These are phyloP conservation scores for Nidularia sp. DNA, from an alignment of 768 basidiomycete species.

Conservation along the genomic window DNA sequence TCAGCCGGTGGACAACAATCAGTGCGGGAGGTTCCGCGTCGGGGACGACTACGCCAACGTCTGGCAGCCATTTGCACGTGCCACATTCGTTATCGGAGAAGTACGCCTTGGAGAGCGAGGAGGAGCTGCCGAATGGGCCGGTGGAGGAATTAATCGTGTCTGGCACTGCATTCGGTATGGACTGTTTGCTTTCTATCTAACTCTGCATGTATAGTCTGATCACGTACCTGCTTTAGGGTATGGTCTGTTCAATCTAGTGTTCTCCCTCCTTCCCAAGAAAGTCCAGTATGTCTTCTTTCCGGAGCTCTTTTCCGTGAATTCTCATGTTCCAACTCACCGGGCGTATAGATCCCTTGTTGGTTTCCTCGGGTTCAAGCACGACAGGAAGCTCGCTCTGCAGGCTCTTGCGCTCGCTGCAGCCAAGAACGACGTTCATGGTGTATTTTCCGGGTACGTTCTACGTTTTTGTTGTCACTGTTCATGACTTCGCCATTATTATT, in stretches of 20 bases:
- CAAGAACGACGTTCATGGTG: conserved; percentile 66
- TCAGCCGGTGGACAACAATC: background rate
- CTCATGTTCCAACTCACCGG: background rate
- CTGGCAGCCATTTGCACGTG: background rate
- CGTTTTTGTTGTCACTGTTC: background rate
- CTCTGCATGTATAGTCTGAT: background rate
- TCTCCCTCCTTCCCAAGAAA: conserved; percentile 70
- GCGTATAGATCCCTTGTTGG: conserved; percentile 46
- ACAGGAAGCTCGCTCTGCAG: conserved; percentile 62
- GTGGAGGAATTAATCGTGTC: conserved; percentile 72
- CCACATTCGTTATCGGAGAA: background rate
- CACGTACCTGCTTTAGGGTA: conserved; percentile 26
- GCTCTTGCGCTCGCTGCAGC: conserved; percentile 67
- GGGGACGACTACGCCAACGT: background rate
- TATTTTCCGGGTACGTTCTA: conserved; percentile 65
- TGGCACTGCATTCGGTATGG: conserved; percentile 73
- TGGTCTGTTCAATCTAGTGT: conserved; percentile 77
- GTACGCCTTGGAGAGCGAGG: conserved; percentile 6
- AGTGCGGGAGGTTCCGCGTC: background rate
- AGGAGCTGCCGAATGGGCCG: conserved; percentile 31
- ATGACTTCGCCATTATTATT: too few relatives aligned
- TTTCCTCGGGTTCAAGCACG: conserved; percentile 72
- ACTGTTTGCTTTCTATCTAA: conserved; percentile 10
- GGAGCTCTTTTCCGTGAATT: background rate
- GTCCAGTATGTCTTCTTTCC: conserved; percentile 44